phyloP scores from a whole-genome alignment of 2,329 filamentous ascomycete genomes.

The Daldinia sp. region DNA sequence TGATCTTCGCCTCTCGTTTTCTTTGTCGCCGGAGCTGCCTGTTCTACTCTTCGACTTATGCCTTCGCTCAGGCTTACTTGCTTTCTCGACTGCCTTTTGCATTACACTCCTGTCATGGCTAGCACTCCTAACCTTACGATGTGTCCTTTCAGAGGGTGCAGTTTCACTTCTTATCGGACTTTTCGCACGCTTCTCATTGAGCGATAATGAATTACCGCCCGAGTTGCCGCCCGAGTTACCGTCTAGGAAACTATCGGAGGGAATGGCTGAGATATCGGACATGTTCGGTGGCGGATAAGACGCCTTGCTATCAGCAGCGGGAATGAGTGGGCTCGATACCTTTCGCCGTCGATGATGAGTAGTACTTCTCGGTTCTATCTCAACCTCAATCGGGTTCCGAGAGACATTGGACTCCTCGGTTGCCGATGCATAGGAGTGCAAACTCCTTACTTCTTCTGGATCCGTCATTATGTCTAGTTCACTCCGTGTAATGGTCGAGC shows the following conservation, averaged over 20 bases:
- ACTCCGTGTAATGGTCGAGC: conserved; percentile 72
- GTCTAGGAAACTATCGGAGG: conserved; percentile 71
- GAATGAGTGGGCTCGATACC: conserved; percentile 74
- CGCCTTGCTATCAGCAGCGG: conserved; percentile 66
- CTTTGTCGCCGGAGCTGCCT: conserved; percentile 62
- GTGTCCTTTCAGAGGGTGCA: conserved; percentile 58
- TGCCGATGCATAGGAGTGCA: conserved; percentile 80
- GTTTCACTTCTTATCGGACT: conserved; percentile 58
- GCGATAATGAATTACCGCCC: conserved; percentile 55
- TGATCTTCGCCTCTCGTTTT: conserved; percentile 63
- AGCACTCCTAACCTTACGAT: conserved; percentile 59
- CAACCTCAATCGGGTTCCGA: conserved; percentile 85
- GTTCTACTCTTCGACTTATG: conserved; percentile 63
- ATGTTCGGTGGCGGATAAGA: conserved; percentile 73
- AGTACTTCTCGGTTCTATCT: conserved; percentile 73
- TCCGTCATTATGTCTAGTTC: conserved; percentile 60
- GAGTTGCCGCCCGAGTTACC: conserved; percentile 63
- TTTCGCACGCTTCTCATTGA: conserved; percentile 55
- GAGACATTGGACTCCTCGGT: conserved; percentile 84
- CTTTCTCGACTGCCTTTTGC: conserved; percentile 54
- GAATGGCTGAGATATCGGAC: conserved; percentile 88
- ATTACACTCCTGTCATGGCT: conserved; percentile 57
- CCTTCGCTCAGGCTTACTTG: conserved; percentile 63
- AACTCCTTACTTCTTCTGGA: conserved; percentile 73
- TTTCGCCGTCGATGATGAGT: conserved; percentile 64